Evolutionary conservation across 2,329 filamentous ascomycete genomes (phyloP).

Genomic region (Cercospora brassicicola): DNA sequence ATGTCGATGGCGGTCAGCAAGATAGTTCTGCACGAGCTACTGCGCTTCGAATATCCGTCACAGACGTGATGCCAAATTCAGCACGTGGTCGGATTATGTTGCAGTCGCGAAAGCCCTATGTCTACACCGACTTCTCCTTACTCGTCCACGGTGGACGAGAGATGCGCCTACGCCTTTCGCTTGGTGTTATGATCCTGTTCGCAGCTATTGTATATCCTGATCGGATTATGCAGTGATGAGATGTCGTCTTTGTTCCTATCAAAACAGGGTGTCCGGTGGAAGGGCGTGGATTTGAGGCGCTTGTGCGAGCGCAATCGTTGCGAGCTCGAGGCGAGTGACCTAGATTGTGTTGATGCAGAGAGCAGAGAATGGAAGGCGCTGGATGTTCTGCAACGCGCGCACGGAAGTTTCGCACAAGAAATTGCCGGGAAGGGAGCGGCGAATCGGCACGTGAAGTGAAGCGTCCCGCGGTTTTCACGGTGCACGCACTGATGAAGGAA

Average conservation of each 20-base stretch:
- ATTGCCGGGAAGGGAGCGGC: not conserved
- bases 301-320: constrained; percentile 3
- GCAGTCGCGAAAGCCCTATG: constrained; percentile 7
- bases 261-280: not conserved
- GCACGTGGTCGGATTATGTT: constrained; percentile 6
- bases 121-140: constrained; percentile 9
- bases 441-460: not conserved
- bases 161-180: constrained; percentile 3
- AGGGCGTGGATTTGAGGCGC: not conserved
- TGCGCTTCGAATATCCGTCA: constrained; percentile 9
- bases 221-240: not conserved
- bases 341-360: constrained; percentile 1
- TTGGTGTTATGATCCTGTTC: not conserved
- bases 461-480: not conserved
- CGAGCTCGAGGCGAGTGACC: constrained; percentile 1
- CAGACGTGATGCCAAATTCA: constrained; percentile 8
- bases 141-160: constrained; percentile 5
- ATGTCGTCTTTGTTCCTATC: constrained; percentile 2
- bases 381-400: not conserved
- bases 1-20: constrained; percentile 24
- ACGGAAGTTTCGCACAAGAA: not conserved
- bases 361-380: not conserved
- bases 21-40: constrained; percentile 23
- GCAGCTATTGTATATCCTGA: constrained; percentile 3
- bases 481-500: not conserved